phyloP scores from a whole-genome alignment of 352 stramenopile species.

The Elongisporangium anandrum region DNA sequence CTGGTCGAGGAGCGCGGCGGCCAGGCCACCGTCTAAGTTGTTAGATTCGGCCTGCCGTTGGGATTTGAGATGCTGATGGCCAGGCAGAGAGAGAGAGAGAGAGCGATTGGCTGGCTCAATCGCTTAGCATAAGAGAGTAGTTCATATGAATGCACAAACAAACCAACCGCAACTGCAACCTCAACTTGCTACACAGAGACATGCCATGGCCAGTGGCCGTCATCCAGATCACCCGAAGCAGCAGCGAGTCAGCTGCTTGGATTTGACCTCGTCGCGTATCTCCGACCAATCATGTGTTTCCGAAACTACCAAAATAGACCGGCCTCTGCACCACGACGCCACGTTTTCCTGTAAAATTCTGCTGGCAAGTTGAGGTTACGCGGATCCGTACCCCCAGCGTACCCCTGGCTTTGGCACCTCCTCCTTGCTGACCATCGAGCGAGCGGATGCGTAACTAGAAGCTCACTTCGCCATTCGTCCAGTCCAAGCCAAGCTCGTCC shows the following conservation, averaged over 20 bases:
- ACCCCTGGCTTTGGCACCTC: neutral
- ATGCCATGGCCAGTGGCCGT: neutral
- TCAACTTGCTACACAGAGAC: neutral
- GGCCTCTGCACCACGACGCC: neutral
- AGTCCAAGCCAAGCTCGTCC: neutral
- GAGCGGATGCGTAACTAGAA: neutral
- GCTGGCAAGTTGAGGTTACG: neutral
- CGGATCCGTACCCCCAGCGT: neutral
- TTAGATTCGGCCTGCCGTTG: slow-evolving; percentile 1
- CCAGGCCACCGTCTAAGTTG: slow-evolving; percentile 69
- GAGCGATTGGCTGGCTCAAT: neutral
- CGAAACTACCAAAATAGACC: neutral
- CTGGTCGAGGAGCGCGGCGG: slow-evolving; percentile 83
- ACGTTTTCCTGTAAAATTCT: neutral
- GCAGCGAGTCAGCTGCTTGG: neutral
- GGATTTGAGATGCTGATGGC: neutral
- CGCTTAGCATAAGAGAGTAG: neutral
- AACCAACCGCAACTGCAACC: neutral
- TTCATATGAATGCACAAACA: neutral
- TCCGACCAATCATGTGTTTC: neutral
- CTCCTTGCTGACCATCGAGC: neutral
- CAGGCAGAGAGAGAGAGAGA: slow-evolving; percentile 3
- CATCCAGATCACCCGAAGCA: neutral
- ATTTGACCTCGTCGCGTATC: neutral
- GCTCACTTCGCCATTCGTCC: neutral